Evolutionary conservation across 2,329 filamentous ascomycete species (phyloP).

Genomic region (Arthrobotrys iridis): DNA sequence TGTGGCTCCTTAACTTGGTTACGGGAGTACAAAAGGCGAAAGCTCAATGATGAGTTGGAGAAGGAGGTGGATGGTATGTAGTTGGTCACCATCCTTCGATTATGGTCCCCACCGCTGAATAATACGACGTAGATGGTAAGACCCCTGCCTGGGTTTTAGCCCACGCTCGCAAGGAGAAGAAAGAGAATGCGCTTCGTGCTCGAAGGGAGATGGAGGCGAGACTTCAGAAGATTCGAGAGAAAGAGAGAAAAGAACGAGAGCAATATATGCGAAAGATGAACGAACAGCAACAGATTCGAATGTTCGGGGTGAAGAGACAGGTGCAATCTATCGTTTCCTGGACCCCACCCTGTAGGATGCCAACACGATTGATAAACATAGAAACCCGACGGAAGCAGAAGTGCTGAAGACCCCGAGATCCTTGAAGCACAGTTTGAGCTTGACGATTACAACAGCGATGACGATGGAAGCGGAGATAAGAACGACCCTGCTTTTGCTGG

Average conservation of each 20-base stretch:
- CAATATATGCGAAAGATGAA: conserved; percentile 58
- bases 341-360: too few species aligned
- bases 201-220: conserved; percentile 79
- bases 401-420: conserved; percentile 57
- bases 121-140: conserved; percentile 65
- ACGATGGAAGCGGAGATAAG: conserved; percentile 62
- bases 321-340: neutral
- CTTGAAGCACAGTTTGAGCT: conserved; percentile 78
- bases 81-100: neutral
- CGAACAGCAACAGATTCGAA: conserved; percentile 38
- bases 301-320: conserved; percentile 44
- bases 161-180: conserved; percentile 75
- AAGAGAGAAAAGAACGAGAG: conserved; percentile 69
- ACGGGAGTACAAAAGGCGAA: conserved; percentile 74
- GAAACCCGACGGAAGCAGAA: conserved; percentile 59
- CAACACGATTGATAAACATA: conserved; percentile 25
- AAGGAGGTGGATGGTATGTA: conserved; percentile 40
- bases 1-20: conserved; percentile 91
- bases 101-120: neutral
- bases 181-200: conserved; percentile 72
- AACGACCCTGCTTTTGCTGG: conserved; percentile 62
- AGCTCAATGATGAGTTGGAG: conserved; percentile 29
- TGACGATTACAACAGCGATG: conserved; percentile 76
- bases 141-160: conserved; percentile 88
- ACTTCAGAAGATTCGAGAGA: conserved; percentile 72